Percentiles rank a stretch among this genome's conserved stretches.
These are phyloP conservation scores for Wickerhamiella azyma DNA, from an alignment of 805 yeast genomes.

Conservation along the genomic window DNA sequence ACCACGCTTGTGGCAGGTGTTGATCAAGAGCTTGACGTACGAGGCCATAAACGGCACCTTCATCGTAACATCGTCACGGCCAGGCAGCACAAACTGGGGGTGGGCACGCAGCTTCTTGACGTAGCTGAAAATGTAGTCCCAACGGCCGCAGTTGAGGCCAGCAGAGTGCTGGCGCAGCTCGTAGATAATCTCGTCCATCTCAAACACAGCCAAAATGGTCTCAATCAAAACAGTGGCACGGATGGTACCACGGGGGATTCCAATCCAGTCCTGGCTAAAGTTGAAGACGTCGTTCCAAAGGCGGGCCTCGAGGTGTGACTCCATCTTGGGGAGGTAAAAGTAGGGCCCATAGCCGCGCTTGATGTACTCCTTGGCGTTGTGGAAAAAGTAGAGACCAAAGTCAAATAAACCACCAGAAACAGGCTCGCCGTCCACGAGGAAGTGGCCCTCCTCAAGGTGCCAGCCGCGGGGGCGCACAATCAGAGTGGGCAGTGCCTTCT, in stretches of 20 bases:
- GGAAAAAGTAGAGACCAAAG: constrained; percentile 57
- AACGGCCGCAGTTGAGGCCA: constrained; percentile 64
- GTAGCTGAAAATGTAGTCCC: constrained; percentile 64
- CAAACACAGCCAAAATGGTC: constrained; percentile 61
- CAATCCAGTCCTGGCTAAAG: constrained; percentile 48
- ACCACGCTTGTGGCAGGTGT: constrained; percentile 58
- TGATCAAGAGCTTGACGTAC: constrained; percentile 49
- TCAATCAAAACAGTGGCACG: constrained; percentile 61
- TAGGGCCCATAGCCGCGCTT: constrained; percentile 53
- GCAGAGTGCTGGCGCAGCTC: constrained; percentile 59
- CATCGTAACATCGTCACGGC: constrained; percentile 58
- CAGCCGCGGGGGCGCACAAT: constrained; percentile 53
- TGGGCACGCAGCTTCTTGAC: constrained; percentile 53
- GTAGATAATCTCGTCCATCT: constrained; percentile 65
- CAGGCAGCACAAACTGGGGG: constrained; percentile 50
- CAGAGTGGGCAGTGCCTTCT: constrained; percentile 37
- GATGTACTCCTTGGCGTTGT: constrained; percentile 47
- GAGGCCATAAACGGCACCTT: constrained; percentile 54
- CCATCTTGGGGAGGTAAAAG: constrained; percentile 65
- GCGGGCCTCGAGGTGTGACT: constrained; percentile 61
- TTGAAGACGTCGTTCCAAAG: constrained; percentile 64
- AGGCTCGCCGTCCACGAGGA: constrained; percentile 53
- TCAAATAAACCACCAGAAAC: constrained; percentile 54
- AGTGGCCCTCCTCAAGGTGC: constrained; percentile 58
- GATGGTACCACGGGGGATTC: constrained; percentile 52